Conservation (phyloP, 2,329 filamentous ascomycete genomes). For the Aureobasidium sp. region DNA sequence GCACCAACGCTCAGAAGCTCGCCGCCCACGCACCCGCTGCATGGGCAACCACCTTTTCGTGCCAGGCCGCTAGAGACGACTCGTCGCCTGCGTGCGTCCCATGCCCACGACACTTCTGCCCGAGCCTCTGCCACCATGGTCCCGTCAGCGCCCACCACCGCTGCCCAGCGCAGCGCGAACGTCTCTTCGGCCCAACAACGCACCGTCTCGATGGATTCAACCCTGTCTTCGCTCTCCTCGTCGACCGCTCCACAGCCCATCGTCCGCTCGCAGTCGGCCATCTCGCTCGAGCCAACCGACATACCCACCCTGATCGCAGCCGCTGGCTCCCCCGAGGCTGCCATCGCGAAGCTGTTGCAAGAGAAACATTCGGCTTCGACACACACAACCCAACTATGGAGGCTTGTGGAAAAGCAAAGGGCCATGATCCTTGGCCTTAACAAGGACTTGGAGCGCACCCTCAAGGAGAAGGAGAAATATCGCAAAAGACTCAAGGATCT, state of each 20-base stretch:
- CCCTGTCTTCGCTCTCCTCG: constrained; percentile 57
- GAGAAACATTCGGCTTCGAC: constrained; percentile 83
- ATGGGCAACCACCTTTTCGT: neutral
- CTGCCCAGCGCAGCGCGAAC: neutral
- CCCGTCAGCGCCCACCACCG: neutral
- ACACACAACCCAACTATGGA: constrained; percentile 91
- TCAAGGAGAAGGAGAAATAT: constrained; percentile 94
- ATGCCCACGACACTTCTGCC: neutral
- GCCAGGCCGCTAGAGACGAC: constrained; percentile 1
- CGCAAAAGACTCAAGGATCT: constrained; percentile 80
- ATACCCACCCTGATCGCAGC: constrained; percentile 70
- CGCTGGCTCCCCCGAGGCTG: constrained; percentile 80
- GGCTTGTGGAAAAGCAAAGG: constrained; percentile 90
- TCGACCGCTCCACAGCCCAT: constrained; percentile 47
- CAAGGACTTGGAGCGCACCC: constrained; percentile 79
- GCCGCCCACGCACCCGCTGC: neutral
- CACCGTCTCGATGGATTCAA: constrained; percentile 86
- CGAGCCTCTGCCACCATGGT: neutral
- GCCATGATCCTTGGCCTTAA: constrained; percentile 90
- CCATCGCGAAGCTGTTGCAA: constrained; percentile 78
- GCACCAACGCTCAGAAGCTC: neutral
- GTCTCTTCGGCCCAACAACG: constrained; percentile 41
- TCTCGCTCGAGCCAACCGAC: constrained; percentile 55
- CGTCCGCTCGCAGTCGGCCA: constrained; percentile 49
- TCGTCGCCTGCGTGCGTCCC: constrained; percentile 2